Evolutionary conservation across 2,329 filamentous ascomycete genomes (phyloP).

Genomic region (Coleophoma eucalyptorum): DNA sequence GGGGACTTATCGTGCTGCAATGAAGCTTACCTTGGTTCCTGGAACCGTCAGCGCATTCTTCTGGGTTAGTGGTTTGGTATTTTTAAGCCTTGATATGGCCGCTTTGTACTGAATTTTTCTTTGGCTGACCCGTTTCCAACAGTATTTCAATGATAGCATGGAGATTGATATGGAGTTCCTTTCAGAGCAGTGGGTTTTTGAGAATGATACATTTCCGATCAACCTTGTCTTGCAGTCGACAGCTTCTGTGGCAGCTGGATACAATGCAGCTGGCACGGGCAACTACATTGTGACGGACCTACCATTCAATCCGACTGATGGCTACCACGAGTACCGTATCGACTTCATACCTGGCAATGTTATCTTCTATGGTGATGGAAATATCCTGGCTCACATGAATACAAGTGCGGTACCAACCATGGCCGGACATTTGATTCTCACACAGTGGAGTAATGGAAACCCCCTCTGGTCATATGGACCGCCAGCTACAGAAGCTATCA

Average conservation of each 20-base stretch:
- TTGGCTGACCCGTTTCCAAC: background rate
- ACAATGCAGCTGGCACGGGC: conserved; percentile 56
- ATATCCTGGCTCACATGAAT: conserved; percentile 53
- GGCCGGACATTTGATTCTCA: conserved; percentile 65
- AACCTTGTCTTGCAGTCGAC: conserved; percentile 75
- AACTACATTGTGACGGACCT: conserved; percentile 56
- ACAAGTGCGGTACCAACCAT: conserved; percentile 50
- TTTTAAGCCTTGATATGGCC: background rate
- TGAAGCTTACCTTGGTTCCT: conserved; percentile 46
- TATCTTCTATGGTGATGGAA: conserved; percentile 65
- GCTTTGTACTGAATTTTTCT: background rate
- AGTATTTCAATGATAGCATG: conserved; percentile 76
- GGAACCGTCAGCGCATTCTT: conserved; percentile 75
- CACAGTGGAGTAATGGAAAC: conserved; percentile 79
- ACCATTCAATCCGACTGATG: conserved; percentile 60
- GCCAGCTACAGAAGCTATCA: conserved; percentile 55
- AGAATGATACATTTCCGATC: conserved; percentile 50
- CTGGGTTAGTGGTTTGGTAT: conserved; percentile 49
- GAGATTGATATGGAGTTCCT: conserved; percentile 82
- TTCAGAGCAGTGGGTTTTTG: conserved; percentile 55
- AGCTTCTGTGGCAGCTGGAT: conserved; percentile 53
- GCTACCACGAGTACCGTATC: conserved; percentile 76
- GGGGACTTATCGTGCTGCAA: conserved; percentile 63
- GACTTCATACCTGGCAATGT: conserved; percentile 64
- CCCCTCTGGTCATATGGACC: conserved; percentile 68